A percentile compares a stretch with the other conserved stretches of the same genome.
Evolutionary conservation across 257 asterid species (phyloP).

Genomic region (Nicotiana sylvestris): DNA sequence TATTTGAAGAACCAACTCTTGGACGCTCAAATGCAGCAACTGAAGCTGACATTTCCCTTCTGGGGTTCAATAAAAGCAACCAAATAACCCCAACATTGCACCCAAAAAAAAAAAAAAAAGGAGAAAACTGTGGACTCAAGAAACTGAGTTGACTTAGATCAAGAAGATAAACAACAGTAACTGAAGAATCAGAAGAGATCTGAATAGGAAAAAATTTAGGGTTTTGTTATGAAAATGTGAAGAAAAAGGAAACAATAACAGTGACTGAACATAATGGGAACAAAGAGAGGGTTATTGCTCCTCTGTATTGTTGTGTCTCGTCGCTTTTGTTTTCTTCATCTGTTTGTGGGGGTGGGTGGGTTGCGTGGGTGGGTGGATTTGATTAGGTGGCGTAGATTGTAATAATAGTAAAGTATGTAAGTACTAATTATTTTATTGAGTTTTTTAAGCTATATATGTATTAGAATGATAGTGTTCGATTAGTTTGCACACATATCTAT

Average conservation of each 20-base stretch:
- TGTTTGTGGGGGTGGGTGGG: not conserved
- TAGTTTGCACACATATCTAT: too few relatives aligned
- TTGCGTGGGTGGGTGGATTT: not conserved
- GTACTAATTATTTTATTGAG: too few relatives aligned
- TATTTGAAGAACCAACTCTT: slow-evolving; percentile 76
- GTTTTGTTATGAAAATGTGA: not conserved
- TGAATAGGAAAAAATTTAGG: not conserved
- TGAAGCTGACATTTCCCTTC: slow-evolving; percentile 63
- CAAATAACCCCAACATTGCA: slow-evolving; percentile 1
- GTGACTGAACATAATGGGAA: not conserved
- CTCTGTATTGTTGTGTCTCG: slow-evolving; percentile 3
- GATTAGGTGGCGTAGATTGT: slow-evolving; percentile 6
- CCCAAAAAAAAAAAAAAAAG: not conserved
- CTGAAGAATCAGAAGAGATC: not conserved
- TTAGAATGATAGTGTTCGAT: too few relatives aligned
- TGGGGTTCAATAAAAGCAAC: not conserved
- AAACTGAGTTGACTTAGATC: not conserved
- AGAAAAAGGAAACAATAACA: not conserved
- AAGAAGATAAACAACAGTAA: not conserved
- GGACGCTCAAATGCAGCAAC: slow-evolving; percentile 84
- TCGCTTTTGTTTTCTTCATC: slow-evolving; percentile 9
- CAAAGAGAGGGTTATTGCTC: not conserved
- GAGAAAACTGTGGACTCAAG: not conserved
- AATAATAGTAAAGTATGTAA: not conserved
- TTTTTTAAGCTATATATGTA: too few relatives aligned